Conservation (phyloP, 2,329 filamentous ascomycete species). For the Curvularia hawaiiensis region DNA sequence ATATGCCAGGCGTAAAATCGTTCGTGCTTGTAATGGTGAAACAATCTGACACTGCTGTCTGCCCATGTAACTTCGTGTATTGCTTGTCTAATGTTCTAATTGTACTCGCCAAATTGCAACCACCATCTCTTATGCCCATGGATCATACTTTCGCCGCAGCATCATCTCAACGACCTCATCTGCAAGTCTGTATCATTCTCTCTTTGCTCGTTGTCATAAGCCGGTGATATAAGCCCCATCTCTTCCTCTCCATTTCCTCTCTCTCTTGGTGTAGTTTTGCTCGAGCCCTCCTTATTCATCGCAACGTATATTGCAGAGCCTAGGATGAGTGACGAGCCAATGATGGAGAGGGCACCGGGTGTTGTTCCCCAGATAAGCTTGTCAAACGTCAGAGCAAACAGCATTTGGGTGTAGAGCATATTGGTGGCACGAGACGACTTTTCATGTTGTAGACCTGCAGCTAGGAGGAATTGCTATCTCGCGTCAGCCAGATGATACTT, state of each 20-base stretch:
- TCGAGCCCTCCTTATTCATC: conserved; percentile 53
- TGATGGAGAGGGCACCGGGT: conserved; percentile 62
- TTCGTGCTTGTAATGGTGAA: background rate
- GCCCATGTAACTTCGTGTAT: background rate
- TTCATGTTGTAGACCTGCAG: conserved; percentile 74
- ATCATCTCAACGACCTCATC: conserved; percentile 27
- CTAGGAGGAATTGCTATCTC: conserved; percentile 75
- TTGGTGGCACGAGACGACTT: conserved; percentile 66
- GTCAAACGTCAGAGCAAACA: conserved; percentile 70
- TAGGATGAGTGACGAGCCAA: conserved; percentile 68
- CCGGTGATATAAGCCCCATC: conserved; percentile 36
- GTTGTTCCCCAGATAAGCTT: conserved; percentile 66
- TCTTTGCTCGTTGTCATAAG: conserved; percentile 11
- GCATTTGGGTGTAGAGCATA: conserved; percentile 73
- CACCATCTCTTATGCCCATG: background rate
- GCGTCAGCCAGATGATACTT: conserved; percentile 1
- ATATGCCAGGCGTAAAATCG: background rate
- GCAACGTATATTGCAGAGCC: conserved; percentile 69
- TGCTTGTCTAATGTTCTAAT: background rate
- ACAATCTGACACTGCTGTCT: background rate
- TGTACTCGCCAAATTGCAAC: background rate
- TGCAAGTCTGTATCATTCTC: conserved; percentile 24
- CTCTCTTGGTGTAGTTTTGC: conserved; percentile 18
- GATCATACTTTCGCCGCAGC: no score
- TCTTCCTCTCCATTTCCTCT: conserved; percentile 40